Percentiles rank a stretch among this genome's conserved stretches.
Conservation (phyloP, 2,329 filamentous ascomycete species). For the Colletotrichum liriopes region DNA sequence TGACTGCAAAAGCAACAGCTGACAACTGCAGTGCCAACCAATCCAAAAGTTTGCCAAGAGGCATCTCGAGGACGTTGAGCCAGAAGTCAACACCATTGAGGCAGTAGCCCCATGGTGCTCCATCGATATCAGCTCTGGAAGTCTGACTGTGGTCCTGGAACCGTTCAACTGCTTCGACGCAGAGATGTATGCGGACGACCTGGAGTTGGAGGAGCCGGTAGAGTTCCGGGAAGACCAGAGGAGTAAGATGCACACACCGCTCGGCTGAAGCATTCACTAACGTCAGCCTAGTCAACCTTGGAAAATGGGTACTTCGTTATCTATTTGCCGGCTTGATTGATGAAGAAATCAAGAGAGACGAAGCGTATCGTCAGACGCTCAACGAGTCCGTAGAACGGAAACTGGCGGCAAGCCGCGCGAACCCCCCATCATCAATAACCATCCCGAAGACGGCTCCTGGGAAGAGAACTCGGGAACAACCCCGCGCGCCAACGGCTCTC, state of each 20-base stretch:
- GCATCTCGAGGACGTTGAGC: conserved; percentile 92
- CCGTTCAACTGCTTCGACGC: conserved; percentile 98
- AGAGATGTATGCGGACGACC: conserved; percentile 95
- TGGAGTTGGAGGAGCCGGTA: conserved; percentile 79
- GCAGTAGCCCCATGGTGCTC: conserved; percentile 97
- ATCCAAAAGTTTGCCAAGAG: conserved; percentile 95
- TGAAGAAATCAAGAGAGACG: conserved; percentile 89
- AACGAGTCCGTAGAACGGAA: conserved; percentile 75
- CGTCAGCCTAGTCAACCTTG: conserved; percentile 82
- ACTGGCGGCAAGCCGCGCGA: conserved; percentile 67
- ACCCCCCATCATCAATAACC: conserved; percentile 73
- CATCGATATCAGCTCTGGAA: conserved; percentile 93
- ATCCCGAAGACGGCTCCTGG: conserved; percentile 56
- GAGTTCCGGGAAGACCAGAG: conserved; percentile 94
- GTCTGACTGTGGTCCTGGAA: conserved; percentile 90
- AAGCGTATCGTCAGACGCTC: conserved; percentile 78
- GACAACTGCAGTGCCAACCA: conserved; percentile 77
- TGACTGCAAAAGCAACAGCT: conserved; percentile 30
- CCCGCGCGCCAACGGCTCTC: conserved; percentile 76
- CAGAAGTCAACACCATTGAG: conserved; percentile 88
- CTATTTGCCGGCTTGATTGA: conserved; percentile 91
- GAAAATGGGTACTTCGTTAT: conserved; percentile 96
- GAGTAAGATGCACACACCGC: conserved; percentile 69
- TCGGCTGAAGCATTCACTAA: not conserved
- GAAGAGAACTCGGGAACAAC: conserved; percentile 61